A percentile compares a stretch with the other conserved stretches of the same genome.
Evolutionary conservation across 2,329 filamentous ascomycete species (phyloP).

Genomic region (Decorospora gaudefroyi): DNA sequence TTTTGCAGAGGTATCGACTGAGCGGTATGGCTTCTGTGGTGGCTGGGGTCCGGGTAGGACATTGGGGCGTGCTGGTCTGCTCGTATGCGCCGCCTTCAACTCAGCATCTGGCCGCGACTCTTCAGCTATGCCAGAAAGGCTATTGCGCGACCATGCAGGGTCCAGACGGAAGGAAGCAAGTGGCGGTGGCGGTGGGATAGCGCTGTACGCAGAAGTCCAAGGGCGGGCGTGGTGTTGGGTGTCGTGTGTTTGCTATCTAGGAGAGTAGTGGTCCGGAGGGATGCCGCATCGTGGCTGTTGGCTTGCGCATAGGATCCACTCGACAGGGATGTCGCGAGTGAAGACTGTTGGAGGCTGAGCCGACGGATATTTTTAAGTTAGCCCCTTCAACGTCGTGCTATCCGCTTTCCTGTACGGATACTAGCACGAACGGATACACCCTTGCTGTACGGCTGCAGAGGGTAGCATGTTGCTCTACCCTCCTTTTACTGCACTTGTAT

Average conservation of each 20-base stretch:
- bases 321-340: background rate
- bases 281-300: conserved; percentile 16
- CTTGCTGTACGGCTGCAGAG: background rate
- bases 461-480: background rate
- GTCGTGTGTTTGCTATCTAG: conserved; percentile 9
- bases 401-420: background rate
- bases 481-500: background rate
- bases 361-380: conserved; percentile 15
- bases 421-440: background rate
- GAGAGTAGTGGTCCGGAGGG: conserved; percentile 8
- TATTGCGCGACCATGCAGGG: conserved; percentile 28
- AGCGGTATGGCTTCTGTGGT: conserved; percentile 55
- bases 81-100: conserved; percentile 29
- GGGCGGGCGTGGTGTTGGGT: conserved; percentile 10
- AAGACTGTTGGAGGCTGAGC: conserved; percentile 11
- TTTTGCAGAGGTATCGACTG: conserved; percentile 74
- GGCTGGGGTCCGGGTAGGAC: conserved; percentile 56
- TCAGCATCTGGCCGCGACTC: conserved; percentile 37
- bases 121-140: conserved; percentile 32
- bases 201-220: conserved; percentile 3
- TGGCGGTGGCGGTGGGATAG: conserved; percentile 7
- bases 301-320: conserved; percentile 3
- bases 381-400: conserved; percentile 6
- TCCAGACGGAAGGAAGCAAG: conserved; percentile 11
- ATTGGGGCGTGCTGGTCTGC: conserved; percentile 48